Evolutionary conservation across 257 asterid genomes (phyloP).

Genomic region (Apocynum venetum): DNA sequence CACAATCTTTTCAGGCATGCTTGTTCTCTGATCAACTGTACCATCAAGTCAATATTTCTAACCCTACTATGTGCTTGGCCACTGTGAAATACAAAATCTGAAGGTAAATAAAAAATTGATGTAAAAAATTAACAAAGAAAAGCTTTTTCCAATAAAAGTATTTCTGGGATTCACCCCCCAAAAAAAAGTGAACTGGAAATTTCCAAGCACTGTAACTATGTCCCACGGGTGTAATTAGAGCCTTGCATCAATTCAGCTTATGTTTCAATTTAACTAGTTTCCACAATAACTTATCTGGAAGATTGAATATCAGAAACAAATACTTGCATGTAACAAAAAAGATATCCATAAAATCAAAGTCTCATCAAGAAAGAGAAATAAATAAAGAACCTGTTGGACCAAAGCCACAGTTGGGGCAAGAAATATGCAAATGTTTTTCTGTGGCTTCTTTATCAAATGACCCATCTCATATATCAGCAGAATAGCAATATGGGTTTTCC

Average conservation of each 20-base stretch:
- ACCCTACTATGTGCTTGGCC: not conserved
- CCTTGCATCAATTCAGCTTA: not conserved
- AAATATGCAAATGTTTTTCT: conserved; percentile 74
- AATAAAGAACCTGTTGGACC: conserved; percentile 76
- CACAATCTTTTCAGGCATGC: not conserved
- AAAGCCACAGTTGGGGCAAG: conserved; percentile 95
- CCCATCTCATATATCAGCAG: conserved; percentile 93
- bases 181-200: not conserved
- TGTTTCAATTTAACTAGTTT: not conserved
- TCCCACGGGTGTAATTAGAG: not conserved
- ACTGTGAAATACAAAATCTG: not conserved
- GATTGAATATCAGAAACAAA: not conserved
- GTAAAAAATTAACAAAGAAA: too few relatives aligned
- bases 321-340: not conserved
- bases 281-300: not conserved
- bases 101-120: not conserved
- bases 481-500: conserved; percentile 91
- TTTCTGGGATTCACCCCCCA: not conserved
- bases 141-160: not conserved
- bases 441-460: conserved; percentile 79
- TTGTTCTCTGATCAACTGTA: not conserved
- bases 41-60: not conserved
- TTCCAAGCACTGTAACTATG: not conserved
- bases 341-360: not conserved
- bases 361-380: conserved; percentile 6